Evolutionary conservation across 2,329 filamentous ascomycete species (phyloP).

Genomic region (Aureobasidium sp.): DNA sequence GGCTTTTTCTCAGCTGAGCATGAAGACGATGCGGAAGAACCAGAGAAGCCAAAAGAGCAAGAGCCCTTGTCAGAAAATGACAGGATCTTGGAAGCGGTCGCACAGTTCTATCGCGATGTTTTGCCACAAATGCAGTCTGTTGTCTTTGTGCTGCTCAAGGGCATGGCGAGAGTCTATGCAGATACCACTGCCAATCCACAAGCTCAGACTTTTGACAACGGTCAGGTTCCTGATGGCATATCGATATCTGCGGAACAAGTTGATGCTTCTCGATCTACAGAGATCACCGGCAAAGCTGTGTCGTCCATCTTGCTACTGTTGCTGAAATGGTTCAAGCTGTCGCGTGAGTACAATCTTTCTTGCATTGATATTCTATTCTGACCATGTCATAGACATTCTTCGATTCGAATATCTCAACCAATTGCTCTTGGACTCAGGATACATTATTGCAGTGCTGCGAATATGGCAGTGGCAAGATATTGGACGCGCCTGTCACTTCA

Average conservation of each 20-base stretch:
- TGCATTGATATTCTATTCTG: not conserved
- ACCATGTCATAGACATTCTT: slow-evolving; percentile 57
- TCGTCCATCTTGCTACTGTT: slow-evolving; percentile 83
- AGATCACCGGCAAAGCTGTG: slow-evolving; percentile 84
- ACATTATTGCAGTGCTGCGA: slow-evolving; percentile 84
- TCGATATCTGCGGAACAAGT: slow-evolving; percentile 55
- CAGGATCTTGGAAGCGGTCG: not conserved
- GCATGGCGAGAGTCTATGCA: slow-evolving; percentile 56
- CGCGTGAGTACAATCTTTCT: slow-evolving; percentile 52
- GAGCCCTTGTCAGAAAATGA: not conserved
- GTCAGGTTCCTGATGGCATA: slow-evolving; percentile 19
- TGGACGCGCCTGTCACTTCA: slow-evolving; percentile 79
- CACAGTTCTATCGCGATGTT: slow-evolving; percentile 50
- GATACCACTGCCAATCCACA: slow-evolving; percentile 14
- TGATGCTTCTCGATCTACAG: slow-evolving; percentile 72
- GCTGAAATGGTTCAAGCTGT: slow-evolving; percentile 93
- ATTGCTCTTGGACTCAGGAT: slow-evolving; percentile 87
- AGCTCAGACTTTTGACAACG: slow-evolving; percentile 28
- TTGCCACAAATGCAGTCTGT: slow-evolving; percentile 85
- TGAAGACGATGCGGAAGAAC: not conserved
- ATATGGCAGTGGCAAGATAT: slow-evolving; percentile 91
- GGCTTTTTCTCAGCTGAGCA: not conserved
- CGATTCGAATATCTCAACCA: slow-evolving; percentile 97
- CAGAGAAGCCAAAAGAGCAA: not conserved
- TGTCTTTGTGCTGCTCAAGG: slow-evolving; percentile 85